Percentiles rank a stretch among this genome's conserved stretches.
These are phyloP conservation scores for Letharia columbiana DNA, from an alignment of 495 filamentous ascomycete species.

Conservation along the genomic window DNA sequence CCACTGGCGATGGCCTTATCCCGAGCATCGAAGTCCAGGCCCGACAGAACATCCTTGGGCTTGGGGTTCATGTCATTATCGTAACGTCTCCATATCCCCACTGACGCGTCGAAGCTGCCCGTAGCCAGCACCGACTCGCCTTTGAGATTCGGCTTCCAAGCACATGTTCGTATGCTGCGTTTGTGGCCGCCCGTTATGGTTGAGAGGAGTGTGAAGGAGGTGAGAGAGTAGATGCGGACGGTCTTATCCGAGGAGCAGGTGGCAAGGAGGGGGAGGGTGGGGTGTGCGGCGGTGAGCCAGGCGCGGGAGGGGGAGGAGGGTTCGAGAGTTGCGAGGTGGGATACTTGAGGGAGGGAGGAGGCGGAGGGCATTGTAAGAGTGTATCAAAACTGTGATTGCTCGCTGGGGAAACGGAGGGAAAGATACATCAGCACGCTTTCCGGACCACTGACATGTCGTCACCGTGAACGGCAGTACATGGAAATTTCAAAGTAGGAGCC, in stretches of 20 bases:
- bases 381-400: not conserved
- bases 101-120: conserved; percentile 82
- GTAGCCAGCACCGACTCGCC: conserved; percentile 74
- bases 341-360: conserved; percentile 12
- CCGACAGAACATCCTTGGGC: conserved; percentile 24
- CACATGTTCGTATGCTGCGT: conserved; percentile 66
- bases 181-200: conserved; percentile 82
- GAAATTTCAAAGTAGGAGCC: not conserved
- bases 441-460: not conserved
- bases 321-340: conserved; percentile 42
- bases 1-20: conserved; percentile 7
- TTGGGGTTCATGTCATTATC: conserved; percentile 38
- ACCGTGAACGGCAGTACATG: not conserved
- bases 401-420: not conserved
- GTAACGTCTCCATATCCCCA: conserved; percentile 74
- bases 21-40: conserved; percentile 14
- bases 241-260: conserved; percentile 79
- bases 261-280: conserved; percentile 76
- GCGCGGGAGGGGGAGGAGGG: conserved; percentile 68
- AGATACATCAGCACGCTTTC: not conserved
- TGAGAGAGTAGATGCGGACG: conserved; percentile 79
- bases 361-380: conserved; percentile 7
- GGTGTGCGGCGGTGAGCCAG: conserved; percentile 81
- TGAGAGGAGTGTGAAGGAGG: conserved; percentile 66
- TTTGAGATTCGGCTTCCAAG: conserved; percentile 70